Conservation (phyloP, 2,329 filamentous ascomycete genomes). For the Phialophora macrospora region DNA sequence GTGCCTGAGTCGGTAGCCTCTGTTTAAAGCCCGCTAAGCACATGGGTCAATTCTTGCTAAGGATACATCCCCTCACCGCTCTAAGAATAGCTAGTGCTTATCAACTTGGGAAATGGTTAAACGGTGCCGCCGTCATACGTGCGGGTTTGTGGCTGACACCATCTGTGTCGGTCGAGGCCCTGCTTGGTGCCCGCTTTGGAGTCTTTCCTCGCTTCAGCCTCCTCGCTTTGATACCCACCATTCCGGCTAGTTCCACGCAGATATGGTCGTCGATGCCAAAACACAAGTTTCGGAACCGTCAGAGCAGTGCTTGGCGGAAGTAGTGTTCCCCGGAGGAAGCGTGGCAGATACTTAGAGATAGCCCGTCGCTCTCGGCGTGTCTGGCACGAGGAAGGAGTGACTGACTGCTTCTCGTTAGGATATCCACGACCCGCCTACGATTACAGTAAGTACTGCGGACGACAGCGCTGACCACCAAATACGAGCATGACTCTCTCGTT, state of each 20-base stretch:
- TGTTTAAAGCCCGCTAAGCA: slow-evolving; percentile 1
- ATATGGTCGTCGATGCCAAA: not conserved
- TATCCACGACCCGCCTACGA: not conserved
- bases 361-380: not conserved
- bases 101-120: slow-evolving; percentile 13
- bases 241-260: slow-evolving; percentile 8
- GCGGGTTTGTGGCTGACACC: slow-evolving; percentile 21
- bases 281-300: slow-evolving; percentile 1
- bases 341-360: not conserved
- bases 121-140: not conserved
- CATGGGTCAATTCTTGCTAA: slow-evolving; percentile 10
- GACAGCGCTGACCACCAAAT: not conserved
- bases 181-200: not conserved
- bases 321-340: not conserved
- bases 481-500: not conserved
- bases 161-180: slow-evolving; percentile 7
- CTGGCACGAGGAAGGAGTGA: not conserved
- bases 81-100: slow-evolving; percentile 36
- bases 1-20: slow-evolving; percentile 14
- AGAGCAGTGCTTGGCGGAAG: not conserved
- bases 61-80: not conserved
- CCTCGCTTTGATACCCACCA: slow-evolving; percentile 7
- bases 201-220: slow-evolving; percentile 8
- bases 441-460: not conserved
- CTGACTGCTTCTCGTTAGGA: too few species aligned